Evolutionary conservation across 1,139 yeast genomes (phyloP).

Genomic region (Debaryomyces singareniensis): DNA sequence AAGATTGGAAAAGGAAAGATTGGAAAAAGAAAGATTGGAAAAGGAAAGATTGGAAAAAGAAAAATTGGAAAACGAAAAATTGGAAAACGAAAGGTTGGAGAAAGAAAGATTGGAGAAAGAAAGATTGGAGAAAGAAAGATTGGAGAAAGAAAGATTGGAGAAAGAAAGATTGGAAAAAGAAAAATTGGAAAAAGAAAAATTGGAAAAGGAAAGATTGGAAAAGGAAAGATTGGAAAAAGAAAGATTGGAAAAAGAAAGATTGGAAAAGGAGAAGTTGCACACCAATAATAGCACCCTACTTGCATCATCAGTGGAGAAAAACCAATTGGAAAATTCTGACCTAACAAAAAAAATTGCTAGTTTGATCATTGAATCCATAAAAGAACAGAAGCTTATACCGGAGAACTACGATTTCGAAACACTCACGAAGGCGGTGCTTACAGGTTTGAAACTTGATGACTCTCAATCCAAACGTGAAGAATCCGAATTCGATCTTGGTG

Average conservation of each 20-base stretch:
- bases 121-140: slow-evolving; percentile 7
- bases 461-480: not conserved
- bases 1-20: not conserved
- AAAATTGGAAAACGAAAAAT: slow-evolving; percentile 11
- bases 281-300: slow-evolving; percentile 1
- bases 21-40: slow-evolving; percentile 1
- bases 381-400: too few relatives aligned
- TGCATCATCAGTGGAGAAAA: too few relatives aligned
- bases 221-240: slow-evolving; percentile 1
- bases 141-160: slow-evolving; percentile 3
- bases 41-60: slow-evolving; percentile 7
- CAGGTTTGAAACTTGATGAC: not conserved
- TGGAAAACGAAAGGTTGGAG: slow-evolving; percentile 2
- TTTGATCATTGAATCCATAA: too few relatives aligned
- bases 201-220: slow-evolving; percentile 5
- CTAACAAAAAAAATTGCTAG: too few relatives aligned
- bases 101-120: slow-evolving; percentile 7
- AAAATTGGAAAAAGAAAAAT: slow-evolving; percentile 4
- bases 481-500: too few relatives aligned
- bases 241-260: not conserved
- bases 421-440: too few relatives aligned
- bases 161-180: slow-evolving; percentile 4
- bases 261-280: slow-evolving; percentile 1
- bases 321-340: too few relatives aligned
- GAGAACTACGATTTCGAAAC: too few relatives aligned